Evolutionary conservation across 306 rosid species (phyloP).

Genomic region (Pterocarpus santalinus): DNA sequence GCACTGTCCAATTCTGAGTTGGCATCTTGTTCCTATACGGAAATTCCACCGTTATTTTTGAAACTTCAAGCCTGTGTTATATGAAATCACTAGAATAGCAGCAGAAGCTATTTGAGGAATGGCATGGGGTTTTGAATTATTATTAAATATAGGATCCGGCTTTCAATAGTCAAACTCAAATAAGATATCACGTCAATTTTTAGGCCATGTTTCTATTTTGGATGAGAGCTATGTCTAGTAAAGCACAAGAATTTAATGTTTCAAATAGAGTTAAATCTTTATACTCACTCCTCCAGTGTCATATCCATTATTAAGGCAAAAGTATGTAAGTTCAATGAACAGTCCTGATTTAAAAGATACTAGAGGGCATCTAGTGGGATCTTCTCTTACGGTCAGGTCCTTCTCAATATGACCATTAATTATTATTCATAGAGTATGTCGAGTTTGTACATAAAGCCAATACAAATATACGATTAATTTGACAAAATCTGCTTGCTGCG

Average conservation of each 20-base stretch:
- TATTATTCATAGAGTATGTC: neutral
- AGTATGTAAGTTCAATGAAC: conserved; percentile 22
- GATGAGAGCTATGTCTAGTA: conserved; percentile 20
- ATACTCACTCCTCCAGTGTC: conserved; percentile 24
- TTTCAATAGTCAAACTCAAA: conserved; percentile 46
- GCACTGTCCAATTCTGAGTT: conserved; percentile 36
- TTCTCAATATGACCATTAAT: too few relatives aligned
- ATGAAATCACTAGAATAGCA: conserved; percentile 10
- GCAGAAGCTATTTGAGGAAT: conserved; percentile 9
- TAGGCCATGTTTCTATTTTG: conserved; percentile 44
- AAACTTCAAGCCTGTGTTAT: conserved; percentile 44
- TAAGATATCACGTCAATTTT: conserved; percentile 50
- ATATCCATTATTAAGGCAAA: conserved; percentile 21
- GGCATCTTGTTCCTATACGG: conserved; percentile 21
- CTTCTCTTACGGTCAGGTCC: conserved; percentile 3
- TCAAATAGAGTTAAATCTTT: conserved; percentile 16
- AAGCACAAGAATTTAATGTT: conserved; percentile 29
- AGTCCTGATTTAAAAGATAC: neutral
- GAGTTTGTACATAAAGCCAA: neutral
- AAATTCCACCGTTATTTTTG: conserved; percentile 44
- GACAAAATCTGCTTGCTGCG: too few relatives aligned
- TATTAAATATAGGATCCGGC: neutral
- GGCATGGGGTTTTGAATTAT: neutral
- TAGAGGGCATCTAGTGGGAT: conserved; percentile 29
- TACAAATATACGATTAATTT: neutral